Evolutionary conservation across 352 stramenopile genomes (phyloP), one percentile per base, ranked within the genome.

Genomic region (Pilasporangium apinafurcum): DNA sequence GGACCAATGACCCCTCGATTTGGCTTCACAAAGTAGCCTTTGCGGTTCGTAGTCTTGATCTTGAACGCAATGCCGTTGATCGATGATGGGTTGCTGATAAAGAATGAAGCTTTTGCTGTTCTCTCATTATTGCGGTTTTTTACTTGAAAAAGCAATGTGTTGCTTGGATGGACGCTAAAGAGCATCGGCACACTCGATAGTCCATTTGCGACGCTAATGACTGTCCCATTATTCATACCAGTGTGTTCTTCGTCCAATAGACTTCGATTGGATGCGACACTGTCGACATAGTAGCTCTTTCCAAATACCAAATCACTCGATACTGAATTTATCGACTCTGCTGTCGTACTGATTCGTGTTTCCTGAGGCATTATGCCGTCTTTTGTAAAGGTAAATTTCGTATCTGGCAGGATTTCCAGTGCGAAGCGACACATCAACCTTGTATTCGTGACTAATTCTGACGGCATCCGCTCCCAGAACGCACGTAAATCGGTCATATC

Each of bases 11-110:
- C 40, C 1, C 79, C 79, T 33, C 68, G 60, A 21, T 60, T 75
- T n/a, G 79, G 79, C 38, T 88, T 80, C 9, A 92, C 74, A 21
- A 76, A 75, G 44, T 92, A 92, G 2, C 71, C 76, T 3, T 59
- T 65, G 35, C 83, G 73, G 55, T 92, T 87, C 7, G 79, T 86
- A 14, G 76, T 92, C 51, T 83, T 84, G 47, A 92, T 62, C 44
- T 87, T 89, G 40, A 86, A 92, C 9, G 56, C 62, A 3, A 92
- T 56, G 18, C 72, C 80, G 24, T 68, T 53, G 10, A 44, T 53
- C 13, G 65, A 65, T 24, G 72, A 72, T 5, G 52, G 55, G 42
- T 90, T 90, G 2, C 78, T 68, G 21, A 90, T 60, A 44, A 77
- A 85, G 13, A 85, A 68, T 21, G 70, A 72, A 7, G 49, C 40